Base-by-base conservation (phyloP, 1,284 basidiomycete species). In the Sanguinoderma infundibulare region DNA sequence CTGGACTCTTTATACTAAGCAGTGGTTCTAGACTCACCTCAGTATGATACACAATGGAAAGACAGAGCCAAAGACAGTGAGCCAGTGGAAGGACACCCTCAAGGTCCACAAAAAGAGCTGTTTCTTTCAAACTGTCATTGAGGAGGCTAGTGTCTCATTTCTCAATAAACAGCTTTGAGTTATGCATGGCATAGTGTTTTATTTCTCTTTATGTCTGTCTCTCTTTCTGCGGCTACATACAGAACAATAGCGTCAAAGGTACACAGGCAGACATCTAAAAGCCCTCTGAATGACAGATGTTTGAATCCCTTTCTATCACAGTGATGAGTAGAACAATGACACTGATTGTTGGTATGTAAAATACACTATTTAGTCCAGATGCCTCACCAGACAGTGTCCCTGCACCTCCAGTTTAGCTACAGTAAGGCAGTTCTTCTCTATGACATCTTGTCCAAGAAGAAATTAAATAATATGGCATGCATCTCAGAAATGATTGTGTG, bases 1-100 rank as follows among this genome's bases (percentile, higher is more conserved):
- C 39, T 74, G 72, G 73, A 66, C 64, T 7, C 32, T 53, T 14
- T 64, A 64, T 51, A 70, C 68, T 28, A 68, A 74, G 49, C 49
- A 46, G 9, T 74, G 71, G 38, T 39, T 39, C 38, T n/a, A 39
- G 38, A n/a, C 15, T 4, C 38, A 15, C 7, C 38, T 39, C 15
- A n/a, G 4, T 5, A 14, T 6, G 5, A 39, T 39, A 17, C 38
- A 15, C 14, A 39, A 39, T 1, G n/a, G 15, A 17, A n/a, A 10
- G 38, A 39, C 38, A 14, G 2, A 2, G 4, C 38, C 38, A 2
- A 17, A n/a, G 15, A 39, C 14, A 3, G 38, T n/a, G 5, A 39
- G 6, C 5, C 15, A 39, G 17, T 39, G 38, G 38, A n/a, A 14
- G 12, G 38, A 39, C 15, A 15, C 15, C 4, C 38, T 39, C 15